Conservation (phyloP, 768 basidiomycete species). For the Podaxis rugospora region DNA sequence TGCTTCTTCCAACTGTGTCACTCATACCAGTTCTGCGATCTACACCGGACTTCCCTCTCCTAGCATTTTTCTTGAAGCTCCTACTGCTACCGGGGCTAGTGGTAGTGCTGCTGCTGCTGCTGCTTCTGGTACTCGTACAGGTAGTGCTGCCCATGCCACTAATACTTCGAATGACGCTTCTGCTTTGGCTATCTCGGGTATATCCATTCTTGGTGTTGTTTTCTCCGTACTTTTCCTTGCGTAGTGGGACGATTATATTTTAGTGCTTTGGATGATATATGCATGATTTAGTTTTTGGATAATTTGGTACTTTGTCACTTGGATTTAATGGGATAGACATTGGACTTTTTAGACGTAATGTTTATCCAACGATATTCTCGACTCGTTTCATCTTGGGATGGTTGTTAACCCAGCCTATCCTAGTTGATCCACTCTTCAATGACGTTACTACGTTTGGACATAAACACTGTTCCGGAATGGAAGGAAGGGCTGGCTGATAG, state of each 20-base stretch:
- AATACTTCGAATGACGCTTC: conserved; percentile 12
- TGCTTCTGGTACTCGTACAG: conserved; percentile 4
- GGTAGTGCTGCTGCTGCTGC: background rate
- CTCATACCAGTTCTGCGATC: conserved; percentile 23
- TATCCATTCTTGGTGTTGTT: conserved; percentile 17
- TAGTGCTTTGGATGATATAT: no score
- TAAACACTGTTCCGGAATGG: no score
- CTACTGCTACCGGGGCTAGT: background rate
- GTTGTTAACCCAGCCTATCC: no score
- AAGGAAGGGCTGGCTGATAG: no score
- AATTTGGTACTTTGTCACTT: no score
- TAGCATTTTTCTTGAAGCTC: background rate
- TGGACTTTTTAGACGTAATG: no score
- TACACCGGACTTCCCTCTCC: conserved; percentile 21
- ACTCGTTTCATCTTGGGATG: no score
- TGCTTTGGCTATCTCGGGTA: conserved; percentile 14
- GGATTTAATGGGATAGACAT: no score
- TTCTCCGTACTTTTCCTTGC: conserved; percentile 22
- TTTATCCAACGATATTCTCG: no score
- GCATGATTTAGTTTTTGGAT: no score
- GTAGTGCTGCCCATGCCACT: conserved; percentile 11
- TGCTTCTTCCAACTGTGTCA: conserved; percentile 31
- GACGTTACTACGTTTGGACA: no score
- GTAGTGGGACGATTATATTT: conserved; percentile 5
- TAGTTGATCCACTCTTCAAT: no score